Evolutionary conservation across 257 asterid species (phyloP).

Genomic region (Solanum medicagineum): DNA sequence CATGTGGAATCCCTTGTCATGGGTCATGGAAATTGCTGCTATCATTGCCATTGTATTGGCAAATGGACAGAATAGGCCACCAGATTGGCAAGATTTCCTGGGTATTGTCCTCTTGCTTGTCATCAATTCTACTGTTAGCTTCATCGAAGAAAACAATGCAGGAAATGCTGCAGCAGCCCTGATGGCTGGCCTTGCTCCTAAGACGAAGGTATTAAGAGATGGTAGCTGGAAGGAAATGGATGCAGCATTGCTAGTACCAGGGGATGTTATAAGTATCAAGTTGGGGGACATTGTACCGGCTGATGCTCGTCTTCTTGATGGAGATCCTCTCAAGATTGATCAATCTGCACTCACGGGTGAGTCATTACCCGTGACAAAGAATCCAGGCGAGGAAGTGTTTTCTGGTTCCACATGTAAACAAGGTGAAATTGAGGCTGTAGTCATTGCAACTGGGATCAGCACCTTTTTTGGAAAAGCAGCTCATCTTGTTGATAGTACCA

Average conservation of each 20-base stretch:
- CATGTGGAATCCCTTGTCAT: conserved; percentile 76
- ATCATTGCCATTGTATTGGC: conserved; percentile 54
- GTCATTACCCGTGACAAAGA: conserved; percentile 40
- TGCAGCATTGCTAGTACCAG: conserved; percentile 61
- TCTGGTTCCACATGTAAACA: conserved; percentile 55
- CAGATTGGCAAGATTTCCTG: conserved; percentile 48
- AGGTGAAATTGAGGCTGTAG: conserved; percentile 53
- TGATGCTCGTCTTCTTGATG: conserved; percentile 68
- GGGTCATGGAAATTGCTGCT: conserved; percentile 86
- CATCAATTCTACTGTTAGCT: conserved; percentile 60
- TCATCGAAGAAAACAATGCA: conserved; percentile 62
- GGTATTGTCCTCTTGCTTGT: conserved; percentile 42
- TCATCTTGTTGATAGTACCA: conserved; percentile 48
- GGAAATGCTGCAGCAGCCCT: conserved; percentile 76
- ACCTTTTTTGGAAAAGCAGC: conserved; percentile 56
- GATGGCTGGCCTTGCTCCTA: conserved; percentile 74
- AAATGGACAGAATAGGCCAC: conserved; percentile 42
- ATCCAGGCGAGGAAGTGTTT: conserved; percentile 33
- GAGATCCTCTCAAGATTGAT: conserved; percentile 69
- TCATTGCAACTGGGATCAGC: conserved; percentile 45
- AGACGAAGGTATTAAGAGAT: conserved; percentile 58
- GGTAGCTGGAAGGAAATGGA: conserved; percentile 57
- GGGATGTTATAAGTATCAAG: conserved; percentile 56
- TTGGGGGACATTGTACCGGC: conserved; percentile 74
- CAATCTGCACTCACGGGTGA: conserved; percentile 56